A percentile compares a stretch with the other conserved stretches of the same genome.
These are phyloP conservation scores for Epichloe coenophiala DNA, from an alignment of 2,329 filamentous ascomycete genomes.

Conservation along the genomic window DNA sequence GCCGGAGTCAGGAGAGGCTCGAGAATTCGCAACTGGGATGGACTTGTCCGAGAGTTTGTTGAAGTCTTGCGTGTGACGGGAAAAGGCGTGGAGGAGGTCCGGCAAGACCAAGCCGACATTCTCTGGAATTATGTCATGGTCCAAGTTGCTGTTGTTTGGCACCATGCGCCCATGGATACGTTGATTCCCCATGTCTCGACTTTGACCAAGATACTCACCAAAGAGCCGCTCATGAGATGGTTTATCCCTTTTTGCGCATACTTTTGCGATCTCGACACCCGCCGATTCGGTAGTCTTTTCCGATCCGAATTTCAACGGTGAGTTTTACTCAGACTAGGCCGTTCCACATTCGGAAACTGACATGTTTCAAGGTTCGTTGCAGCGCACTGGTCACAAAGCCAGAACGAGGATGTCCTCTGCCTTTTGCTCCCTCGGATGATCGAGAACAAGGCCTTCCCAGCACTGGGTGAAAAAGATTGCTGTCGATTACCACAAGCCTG, in stretches of 20 bases:
- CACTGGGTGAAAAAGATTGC: constrained; percentile 35
- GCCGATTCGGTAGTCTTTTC: constrained; percentile 67
- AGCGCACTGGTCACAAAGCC: constrained; percentile 54
- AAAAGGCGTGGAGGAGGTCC: constrained; percentile 22
- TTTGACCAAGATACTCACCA: constrained; percentile 51
- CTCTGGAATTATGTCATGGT: constrained; percentile 47
- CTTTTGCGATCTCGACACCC: constrained; percentile 58
- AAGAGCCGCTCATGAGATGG: constrained; percentile 51
- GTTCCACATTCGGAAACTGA: constrained; percentile 8
- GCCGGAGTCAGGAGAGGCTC: constrained; percentile 71
- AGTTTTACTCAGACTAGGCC: constrained; percentile 8
- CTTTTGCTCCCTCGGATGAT: constrained; percentile 55
- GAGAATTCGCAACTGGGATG: constrained; percentile 59
- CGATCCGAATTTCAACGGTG: constrained; percentile 70
- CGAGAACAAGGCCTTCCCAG: constrained; percentile 38
- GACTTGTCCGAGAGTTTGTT: constrained; percentile 43
- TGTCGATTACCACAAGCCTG: constrained; percentile 50
- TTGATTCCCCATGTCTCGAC: constrained; percentile 56
- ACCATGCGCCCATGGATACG: constrained; percentile 65
- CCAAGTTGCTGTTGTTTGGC: constrained; percentile 53
- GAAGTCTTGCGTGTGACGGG: constrained; percentile 36
- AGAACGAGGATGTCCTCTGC: constrained; percentile 55
- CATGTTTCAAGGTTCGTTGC: constrained; percentile 55
- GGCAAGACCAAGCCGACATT: constrained; percentile 22
- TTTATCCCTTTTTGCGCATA: constrained; percentile 81